phyloP scores from a whole-genome alignment of 768 basidiomycete species.

The Cubamyces sp. region DNA sequence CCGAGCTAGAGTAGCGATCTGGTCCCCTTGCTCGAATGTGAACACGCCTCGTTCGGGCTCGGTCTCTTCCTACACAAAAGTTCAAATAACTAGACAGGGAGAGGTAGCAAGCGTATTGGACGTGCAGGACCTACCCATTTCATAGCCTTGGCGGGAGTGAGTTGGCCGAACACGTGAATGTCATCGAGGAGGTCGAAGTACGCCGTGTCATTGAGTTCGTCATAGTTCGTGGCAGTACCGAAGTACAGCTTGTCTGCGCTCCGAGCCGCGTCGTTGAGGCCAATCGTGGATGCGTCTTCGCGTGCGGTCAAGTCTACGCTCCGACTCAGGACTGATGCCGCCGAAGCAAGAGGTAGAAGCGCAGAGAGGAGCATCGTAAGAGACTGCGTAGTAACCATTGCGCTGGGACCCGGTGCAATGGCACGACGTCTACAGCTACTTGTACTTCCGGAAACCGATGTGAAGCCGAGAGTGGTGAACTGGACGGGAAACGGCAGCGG shows the following conservation, averaged over 20 bases:
- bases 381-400: neutral
- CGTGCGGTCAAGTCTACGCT: neutral
- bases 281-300: neutral
- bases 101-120: too few species aligned
- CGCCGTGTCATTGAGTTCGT: conserved; percentile 43
- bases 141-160: conserved; percentile 56
- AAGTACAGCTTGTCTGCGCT: conserved; percentile 44
- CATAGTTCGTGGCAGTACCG: conserved; percentile 51
- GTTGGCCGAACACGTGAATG: conserved; percentile 44
- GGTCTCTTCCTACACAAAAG: conserved; percentile 47
- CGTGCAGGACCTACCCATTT: conserved; percentile 53
- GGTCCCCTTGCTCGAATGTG: conserved; percentile 49
- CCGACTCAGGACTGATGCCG: neutral
- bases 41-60: conserved; percentile 52
- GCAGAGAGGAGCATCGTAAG: too few species aligned
- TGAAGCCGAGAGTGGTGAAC: too few species aligned
- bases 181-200: conserved; percentile 44
- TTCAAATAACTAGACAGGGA: too few species aligned
- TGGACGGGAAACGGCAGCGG: too few species aligned
- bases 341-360: too few species aligned
- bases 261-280: neutral
- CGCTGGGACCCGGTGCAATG: too few species aligned
- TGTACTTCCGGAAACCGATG: too few species aligned
- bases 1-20: conserved; percentile 47
- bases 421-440: too few species aligned